Conservation (phyloP, 768 basidiomycete species). For the Boletus reticuloceps region DNA sequence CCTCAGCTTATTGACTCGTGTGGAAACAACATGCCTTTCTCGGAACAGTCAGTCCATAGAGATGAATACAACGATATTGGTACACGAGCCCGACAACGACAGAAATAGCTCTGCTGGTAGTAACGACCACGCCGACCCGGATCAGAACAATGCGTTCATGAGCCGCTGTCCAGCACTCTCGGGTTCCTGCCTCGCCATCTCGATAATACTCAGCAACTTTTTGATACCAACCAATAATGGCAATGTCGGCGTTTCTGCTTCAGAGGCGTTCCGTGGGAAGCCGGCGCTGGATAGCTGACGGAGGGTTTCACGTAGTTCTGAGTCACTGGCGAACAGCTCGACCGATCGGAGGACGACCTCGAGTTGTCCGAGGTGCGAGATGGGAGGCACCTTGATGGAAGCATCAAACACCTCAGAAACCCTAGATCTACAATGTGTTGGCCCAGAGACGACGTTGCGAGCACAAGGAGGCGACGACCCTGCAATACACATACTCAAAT, state of each 20-base stretch:
- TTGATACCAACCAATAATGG: slow-evolving; percentile 86
- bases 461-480: slow-evolving; percentile 88
- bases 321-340: slow-evolving; percentile 59
- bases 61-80: not conserved
- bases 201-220: slow-evolving; percentile 84
- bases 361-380: slow-evolving; percentile 68
- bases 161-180: slow-evolving; percentile 75
- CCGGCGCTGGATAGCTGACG: slow-evolving; percentile 72
- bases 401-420: slow-evolving; percentile 88
- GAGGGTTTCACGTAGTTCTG: slow-evolving; percentile 58
- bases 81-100: slow-evolving; percentile 6
- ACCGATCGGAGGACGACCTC: slow-evolving; percentile 77
- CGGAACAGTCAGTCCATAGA: not conserved
- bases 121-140: not conserved
- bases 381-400: slow-evolving; percentile 79
- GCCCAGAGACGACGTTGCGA: slow-evolving; percentile 90
- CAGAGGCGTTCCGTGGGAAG: slow-evolving; percentile 43
- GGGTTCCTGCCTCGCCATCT: slow-evolving; percentile 97
- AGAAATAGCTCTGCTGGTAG: not conserved
- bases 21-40: slow-evolving; percentile 28
- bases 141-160: slow-evolving; percentile 52
- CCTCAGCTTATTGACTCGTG: slow-evolving; percentile 8
- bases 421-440: slow-evolving; percentile 86
- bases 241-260: slow-evolving; percentile 43
- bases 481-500: slow-evolving; percentile 31